A percentile compares a stretch with the other conserved stretches of the same genome.
Conservation (phyloP, 129 eudicot species). For the Flaveria linearis region DNA sequence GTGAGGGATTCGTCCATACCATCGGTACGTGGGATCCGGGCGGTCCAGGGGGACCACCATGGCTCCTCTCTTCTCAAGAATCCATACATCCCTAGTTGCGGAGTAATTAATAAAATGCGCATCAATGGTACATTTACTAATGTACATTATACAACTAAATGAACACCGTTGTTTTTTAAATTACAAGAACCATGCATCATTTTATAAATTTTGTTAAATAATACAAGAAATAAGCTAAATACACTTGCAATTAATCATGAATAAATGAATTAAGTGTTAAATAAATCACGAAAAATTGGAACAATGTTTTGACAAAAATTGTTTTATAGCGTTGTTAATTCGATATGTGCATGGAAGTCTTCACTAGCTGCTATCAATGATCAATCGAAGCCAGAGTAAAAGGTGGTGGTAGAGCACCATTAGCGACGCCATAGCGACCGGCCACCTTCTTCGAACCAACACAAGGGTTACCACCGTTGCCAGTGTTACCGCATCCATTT, state of each 20-base stretch:
- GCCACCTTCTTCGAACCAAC: conserved; percentile 33
- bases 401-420: neutral
- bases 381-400: neutral
- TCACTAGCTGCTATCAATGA: neutral
- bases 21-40: too few relatives aligned
- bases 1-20: too few relatives aligned
- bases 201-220: neutral
- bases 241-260: neutral
- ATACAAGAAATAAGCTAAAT: neutral
- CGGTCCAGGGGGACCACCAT: too few relatives aligned
- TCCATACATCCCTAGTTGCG: too few relatives aligned
- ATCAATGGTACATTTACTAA: too few relatives aligned
- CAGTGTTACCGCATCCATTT: conserved; percentile 36
- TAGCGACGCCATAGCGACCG: conserved; percentile 1
- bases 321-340: neutral
- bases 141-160: neutral
- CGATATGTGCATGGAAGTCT: neutral
- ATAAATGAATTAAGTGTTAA: neutral
- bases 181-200: too few relatives aligned
- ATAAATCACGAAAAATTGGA: neutral
- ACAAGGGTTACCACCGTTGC: conserved; percentile 37
- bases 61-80: too few relatives aligned
- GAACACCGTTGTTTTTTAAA: neutral
- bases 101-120: too few relatives aligned
- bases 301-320: neutral